These are phyloP conservation scores for Phytopythium oedochilum DNA, from an alignment of 352 stramenopile genomes.

Conservation along the genomic window DNA sequence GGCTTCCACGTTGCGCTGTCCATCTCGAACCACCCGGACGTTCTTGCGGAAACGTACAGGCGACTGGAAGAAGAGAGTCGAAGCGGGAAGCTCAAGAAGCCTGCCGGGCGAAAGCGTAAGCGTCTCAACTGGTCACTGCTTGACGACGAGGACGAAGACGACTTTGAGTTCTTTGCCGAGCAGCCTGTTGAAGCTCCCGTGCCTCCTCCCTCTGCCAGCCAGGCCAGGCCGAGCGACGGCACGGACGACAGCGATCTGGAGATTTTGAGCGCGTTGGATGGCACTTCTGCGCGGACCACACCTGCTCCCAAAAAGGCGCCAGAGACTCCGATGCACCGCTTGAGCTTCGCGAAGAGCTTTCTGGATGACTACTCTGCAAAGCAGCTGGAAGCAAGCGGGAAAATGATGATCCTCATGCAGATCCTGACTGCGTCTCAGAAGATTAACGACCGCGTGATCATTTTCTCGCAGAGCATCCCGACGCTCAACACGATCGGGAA, in stretches of 20 bases:
- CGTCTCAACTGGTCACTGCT: constrained; percentile 12
- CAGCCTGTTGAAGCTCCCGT: neutral
- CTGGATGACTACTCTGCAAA: constrained; percentile 49
- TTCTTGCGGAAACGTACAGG: constrained; percentile 64
- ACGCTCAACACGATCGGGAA: constrained; percentile 77
- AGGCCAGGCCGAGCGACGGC: constrained; percentile 1
- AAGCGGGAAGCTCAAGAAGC: constrained; percentile 29
- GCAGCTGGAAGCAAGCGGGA: constrained; percentile 69
- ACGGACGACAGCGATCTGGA: constrained; percentile 38
- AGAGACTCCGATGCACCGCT: constrained; percentile 30
- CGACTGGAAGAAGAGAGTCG: constrained; percentile 49
- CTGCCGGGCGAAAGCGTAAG: constrained; percentile 10
- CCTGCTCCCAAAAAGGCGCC: neutral
- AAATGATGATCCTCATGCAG: constrained; percentile 86
- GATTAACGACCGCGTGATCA: constrained; percentile 79
- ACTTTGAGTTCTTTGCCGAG: constrained; percentile 27
- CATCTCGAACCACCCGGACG: constrained; percentile 88
- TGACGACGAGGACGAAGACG: constrained; percentile 56
- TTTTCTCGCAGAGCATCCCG: constrained; percentile 89
- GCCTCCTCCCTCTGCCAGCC: neutral
- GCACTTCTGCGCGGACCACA: constrained; percentile 4
- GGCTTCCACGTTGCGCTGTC: constrained; percentile 85
- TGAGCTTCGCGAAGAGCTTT: constrained; percentile 68
- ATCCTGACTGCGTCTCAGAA: constrained; percentile 62
- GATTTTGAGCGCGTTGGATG: constrained; percentile 35